Conservation (phyloP, 1,284 basidiomycete species). For the Trichosporon sp. region DNA sequence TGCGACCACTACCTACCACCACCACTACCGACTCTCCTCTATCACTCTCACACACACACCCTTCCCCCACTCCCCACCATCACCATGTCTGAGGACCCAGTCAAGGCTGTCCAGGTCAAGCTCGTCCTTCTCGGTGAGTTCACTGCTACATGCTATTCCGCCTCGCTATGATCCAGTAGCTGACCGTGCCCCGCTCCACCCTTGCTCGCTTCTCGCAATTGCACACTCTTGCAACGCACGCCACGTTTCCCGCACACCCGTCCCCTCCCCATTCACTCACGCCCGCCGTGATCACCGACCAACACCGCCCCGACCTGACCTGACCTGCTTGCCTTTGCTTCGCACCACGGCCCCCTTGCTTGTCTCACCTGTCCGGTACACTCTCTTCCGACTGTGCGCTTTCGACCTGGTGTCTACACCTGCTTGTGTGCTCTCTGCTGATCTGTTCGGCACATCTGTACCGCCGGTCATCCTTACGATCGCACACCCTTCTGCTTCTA, state of each 20-base stretch:
- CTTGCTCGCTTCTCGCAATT: neutral
- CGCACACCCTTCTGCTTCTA: neutral
- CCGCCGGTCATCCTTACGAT: neutral
- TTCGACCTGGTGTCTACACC: neutral
- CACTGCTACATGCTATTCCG: neutral
- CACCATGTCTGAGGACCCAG: slow-evolving; percentile 47
- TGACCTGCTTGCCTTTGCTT: no score
- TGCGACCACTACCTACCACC: no score
- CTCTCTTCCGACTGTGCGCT: neutral
- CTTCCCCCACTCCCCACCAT: neutral
- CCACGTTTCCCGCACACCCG: slow-evolving; percentile 2
- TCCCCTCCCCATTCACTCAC: neutral
- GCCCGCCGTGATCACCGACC: neutral
- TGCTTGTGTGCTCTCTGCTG: neutral
- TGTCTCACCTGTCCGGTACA: neutral
- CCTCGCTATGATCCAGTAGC: neutral
- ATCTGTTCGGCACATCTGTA: neutral
- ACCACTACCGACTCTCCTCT: neutral
- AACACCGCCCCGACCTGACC: no score
- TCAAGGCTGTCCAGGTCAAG: slow-evolving; percentile 86
- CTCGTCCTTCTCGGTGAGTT: slow-evolving; percentile 72
- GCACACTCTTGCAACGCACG: no score
- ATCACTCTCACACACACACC: neutral
- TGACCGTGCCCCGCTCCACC: neutral
- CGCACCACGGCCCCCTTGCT: neutral